Percentiles rank a stretch among this genome's conserved stretches.
Conservation (phyloP, 495 filamentous ascomycete genomes). For the Podospora sp. region DNA sequence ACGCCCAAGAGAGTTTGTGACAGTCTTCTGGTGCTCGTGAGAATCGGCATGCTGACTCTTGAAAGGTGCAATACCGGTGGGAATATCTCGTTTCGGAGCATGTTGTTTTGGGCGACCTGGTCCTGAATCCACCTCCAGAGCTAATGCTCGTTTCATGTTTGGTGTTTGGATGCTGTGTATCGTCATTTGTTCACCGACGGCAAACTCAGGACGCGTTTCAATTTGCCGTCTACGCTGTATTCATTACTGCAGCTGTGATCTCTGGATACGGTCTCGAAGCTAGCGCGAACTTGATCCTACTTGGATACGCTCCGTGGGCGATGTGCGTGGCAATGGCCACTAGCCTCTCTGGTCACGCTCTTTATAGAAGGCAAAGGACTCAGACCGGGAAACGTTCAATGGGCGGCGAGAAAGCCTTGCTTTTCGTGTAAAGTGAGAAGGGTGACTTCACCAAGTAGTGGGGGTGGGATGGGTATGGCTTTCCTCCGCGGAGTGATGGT, state of each 20-base stretch:
- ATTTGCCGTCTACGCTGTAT: conserved; percentile 39
- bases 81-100: conserved; percentile 3
- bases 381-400: background rate
- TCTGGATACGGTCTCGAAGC: conserved; percentile 36
- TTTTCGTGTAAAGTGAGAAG: background rate
- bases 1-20: conserved; percentile 22
- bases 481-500: background rate
- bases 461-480: background rate
- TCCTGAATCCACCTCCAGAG: conserved; percentile 35
- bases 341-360: conserved; percentile 33
- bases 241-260: conserved; percentile 34
- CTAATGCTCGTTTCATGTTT: conserved; percentile 50
- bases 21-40: background rate
- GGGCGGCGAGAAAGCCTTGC: conserved; percentile 26
- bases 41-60: conserved; percentile 14
- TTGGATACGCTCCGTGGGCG: conserved; percentile 48
- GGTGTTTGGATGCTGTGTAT: conserved; percentile 49
- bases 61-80: conserved; percentile 8
- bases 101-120: conserved; percentile 22
- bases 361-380: conserved; percentile 19
- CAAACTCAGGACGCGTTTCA: conserved; percentile 46
- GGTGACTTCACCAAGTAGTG: background rate
- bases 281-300: conserved; percentile 44
- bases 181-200: conserved; percentile 46
- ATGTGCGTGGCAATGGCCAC: conserved; percentile 46